Evolutionary conservation across 148 eudicot species (phyloP).

Genomic region (Tetragonia tetragonoides): DNA sequence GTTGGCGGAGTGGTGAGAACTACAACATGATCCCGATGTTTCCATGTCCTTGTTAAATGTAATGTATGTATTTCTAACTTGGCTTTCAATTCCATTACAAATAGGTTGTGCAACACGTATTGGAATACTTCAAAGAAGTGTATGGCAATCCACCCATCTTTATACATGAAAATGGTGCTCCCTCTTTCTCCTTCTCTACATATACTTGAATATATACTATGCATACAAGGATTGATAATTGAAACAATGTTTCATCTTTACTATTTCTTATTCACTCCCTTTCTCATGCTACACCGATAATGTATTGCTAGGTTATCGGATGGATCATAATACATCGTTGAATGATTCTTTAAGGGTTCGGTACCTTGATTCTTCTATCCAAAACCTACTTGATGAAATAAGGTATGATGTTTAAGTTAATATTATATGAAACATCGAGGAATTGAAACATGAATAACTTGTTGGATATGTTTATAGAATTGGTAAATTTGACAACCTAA

Average conservation of each 20-base stretch:
- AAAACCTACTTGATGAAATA: background rate
- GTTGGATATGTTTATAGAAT: background rate
- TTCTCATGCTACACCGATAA: background rate
- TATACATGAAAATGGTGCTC: constrained; percentile 13
- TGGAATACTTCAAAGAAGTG: background rate
- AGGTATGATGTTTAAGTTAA: background rate
- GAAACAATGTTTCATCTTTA: background rate
- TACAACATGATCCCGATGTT: background rate
- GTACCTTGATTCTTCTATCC: background rate
- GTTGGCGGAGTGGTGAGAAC: background rate
- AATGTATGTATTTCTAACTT: background rate
- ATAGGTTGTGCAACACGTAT: background rate
- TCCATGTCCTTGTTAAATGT: too few species aligned
- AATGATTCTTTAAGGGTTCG: background rate
- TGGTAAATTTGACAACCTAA: too few species aligned
- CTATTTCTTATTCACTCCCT: background rate
- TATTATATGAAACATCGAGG: background rate
- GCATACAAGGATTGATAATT: too few species aligned
- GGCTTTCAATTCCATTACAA: background rate
- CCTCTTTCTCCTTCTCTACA: background rate
- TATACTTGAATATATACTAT: background rate
- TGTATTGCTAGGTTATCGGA: background rate
- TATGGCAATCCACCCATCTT: background rate
- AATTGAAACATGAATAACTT: background rate
- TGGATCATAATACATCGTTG: background rate